These are phyloP conservation scores for Artemisia annua DNA, from an alignment of 129 eudicot genomes.

Conservation along the genomic window DNA sequence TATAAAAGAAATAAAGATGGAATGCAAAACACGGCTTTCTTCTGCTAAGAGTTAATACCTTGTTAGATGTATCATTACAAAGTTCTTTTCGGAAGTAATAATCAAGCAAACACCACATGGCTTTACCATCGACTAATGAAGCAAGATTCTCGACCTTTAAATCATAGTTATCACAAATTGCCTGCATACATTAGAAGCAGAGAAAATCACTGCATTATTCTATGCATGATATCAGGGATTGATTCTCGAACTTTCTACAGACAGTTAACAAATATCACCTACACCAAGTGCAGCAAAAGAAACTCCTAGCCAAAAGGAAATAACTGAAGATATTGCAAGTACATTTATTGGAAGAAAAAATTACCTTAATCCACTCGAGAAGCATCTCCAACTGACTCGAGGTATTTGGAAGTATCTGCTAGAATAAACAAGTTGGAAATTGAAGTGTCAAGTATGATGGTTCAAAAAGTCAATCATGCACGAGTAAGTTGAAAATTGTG, in stretches of 20 bases:
- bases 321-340: too few species aligned
- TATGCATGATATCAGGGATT: too few species aligned
- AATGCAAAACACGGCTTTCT: not conserved
- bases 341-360: slow-evolving; percentile 1
- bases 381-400: slow-evolving; percentile 70
- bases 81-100: slow-evolving; percentile 80
- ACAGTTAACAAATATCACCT: too few species aligned
- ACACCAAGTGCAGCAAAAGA: too few species aligned
- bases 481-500: not conserved
- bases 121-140: slow-evolving; percentile 86
- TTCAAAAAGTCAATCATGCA: not conserved
- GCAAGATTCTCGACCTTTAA: slow-evolving; percentile 60
- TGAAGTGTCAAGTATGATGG: slow-evolving; percentile 3
- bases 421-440: not conserved
- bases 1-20: slow-evolving; percentile 5
- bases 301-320: too few species aligned
- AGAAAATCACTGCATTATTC: not conserved
- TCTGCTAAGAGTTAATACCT: slow-evolving; percentile 37
- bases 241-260: not conserved
- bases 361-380: slow-evolving; percentile 88
- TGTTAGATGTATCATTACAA: slow-evolving; percentile 38
- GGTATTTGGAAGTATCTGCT: slow-evolving; percentile 45
- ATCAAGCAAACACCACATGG: slow-evolving; percentile 99
- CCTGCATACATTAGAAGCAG: slow-evolving; percentile 44
- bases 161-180: slow-evolving; percentile 64